These are phyloP conservation scores for Cutaneotrichosporon sp. DNA, from an alignment of 1,284 basidiomycete species.

Conservation along the genomic window DNA sequence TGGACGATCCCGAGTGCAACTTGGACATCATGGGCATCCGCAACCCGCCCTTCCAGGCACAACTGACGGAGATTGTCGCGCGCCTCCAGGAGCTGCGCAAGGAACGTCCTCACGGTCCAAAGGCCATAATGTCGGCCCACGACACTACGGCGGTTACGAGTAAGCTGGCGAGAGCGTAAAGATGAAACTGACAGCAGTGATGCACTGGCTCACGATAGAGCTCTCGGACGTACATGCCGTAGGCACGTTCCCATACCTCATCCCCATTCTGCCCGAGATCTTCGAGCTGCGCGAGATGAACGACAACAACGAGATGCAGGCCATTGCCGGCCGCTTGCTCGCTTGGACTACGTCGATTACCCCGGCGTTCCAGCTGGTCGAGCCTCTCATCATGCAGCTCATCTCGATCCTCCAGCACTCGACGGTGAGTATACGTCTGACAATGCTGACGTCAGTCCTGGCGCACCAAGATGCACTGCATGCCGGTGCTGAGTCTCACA, in stretches of 20 bases:
- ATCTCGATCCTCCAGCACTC: slow-evolving; percentile 52
- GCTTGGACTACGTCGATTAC: slow-evolving; percentile 55
- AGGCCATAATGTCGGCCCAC: slow-evolving; percentile 79
- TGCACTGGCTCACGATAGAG: slow-evolving; percentile 72
- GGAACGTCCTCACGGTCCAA: slow-evolving; percentile 76
- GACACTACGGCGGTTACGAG: slow-evolving; percentile 72
- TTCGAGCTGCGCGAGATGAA: slow-evolving; percentile 54
- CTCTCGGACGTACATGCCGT: slow-evolving; percentile 72
- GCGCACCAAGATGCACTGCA: slow-evolving; percentile 56
- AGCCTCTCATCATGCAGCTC: slow-evolving; percentile 52
- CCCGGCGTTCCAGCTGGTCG: slow-evolving; percentile 54
- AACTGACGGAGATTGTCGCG: slow-evolving; percentile 60
- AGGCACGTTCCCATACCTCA: slow-evolving; percentile 70
- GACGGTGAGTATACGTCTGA: slow-evolving; percentile 33
- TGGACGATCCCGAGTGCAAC: slow-evolving; percentile 57
- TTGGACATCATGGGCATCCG: slow-evolving; percentile 72
- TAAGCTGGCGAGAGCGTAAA: slow-evolving; percentile 19
- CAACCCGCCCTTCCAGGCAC: slow-evolving; percentile 61
- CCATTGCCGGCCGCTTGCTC: slow-evolving; percentile 51
- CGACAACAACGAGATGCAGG: slow-evolving; percentile 53
- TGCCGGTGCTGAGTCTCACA: slow-evolving; percentile 54
- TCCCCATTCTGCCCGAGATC: slow-evolving; percentile 64
- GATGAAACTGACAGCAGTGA: slow-evolving; percentile 51
- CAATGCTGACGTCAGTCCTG: slow-evolving; percentile 48
- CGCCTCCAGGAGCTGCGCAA: slow-evolving; percentile 67